A percentile compares a stretch with the other conserved stretches of the same genome.
phyloP scores from a whole-genome alignment of 2,329 filamentous ascomycete genomes.

The Pseudopyricularia javanii region DNA sequence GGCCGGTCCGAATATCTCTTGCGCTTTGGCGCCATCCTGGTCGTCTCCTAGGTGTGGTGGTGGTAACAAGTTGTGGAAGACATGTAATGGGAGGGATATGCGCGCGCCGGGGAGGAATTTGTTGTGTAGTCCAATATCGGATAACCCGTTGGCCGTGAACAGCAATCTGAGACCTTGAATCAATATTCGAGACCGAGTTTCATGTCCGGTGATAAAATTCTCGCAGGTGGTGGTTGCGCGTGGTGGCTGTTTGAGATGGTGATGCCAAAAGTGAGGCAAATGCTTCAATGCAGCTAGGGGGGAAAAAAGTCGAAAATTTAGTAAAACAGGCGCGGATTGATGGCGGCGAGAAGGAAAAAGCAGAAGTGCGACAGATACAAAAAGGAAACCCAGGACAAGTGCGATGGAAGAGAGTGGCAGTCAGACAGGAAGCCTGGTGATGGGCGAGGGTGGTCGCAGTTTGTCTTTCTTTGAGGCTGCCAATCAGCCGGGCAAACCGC shows the following conservation, averaged over 20 bases:
- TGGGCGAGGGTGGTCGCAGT: background rate
- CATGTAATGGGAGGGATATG: background rate
- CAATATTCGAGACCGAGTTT: background rate
- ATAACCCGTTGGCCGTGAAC: background rate
- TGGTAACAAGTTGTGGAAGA: background rate
- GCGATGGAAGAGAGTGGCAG: background rate
- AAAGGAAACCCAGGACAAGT: background rate
- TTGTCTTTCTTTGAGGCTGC: background rate
- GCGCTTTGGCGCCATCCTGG: slow-evolving; percentile 44
- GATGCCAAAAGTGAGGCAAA: background rate
- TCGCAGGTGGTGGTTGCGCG: background rate
- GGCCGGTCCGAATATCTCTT: slow-evolving; percentile 41
- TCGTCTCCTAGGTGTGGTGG: slow-evolving; percentile 1
- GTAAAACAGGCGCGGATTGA: background rate
- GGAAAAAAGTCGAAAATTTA: background rate
- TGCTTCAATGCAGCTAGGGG: background rate
- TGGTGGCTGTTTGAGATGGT: background rate
- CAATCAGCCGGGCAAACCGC: background rate
- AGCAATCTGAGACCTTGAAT: background rate
- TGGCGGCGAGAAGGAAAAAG: background rate
- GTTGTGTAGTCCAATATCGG: background rate
- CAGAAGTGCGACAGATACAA: background rate
- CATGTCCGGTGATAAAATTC: background rate
- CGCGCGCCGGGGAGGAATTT: background rate
- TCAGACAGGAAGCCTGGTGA: background rate